Conservation (phyloP, 495 filamentous ascomycete genomes). For the Daldinia caldariorum region DNA sequence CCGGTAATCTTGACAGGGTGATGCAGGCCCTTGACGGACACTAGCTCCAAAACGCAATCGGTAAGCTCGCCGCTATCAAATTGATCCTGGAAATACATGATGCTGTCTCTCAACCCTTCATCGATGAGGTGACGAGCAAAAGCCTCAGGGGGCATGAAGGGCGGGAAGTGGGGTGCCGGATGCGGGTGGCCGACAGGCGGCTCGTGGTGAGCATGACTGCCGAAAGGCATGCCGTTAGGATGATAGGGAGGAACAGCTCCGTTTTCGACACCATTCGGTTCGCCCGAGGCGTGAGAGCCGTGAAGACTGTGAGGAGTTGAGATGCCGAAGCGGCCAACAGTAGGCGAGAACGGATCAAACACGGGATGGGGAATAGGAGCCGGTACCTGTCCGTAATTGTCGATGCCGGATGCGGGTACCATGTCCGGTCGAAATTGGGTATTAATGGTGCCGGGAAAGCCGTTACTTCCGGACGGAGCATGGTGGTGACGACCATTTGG, state of each 20-base stretch:
- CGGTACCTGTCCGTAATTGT: constrained; percentile 49
- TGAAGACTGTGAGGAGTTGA: constrained; percentile 65
- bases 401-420: constrained; percentile 30
- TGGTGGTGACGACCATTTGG: constrained; percentile 46
- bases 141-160: constrained; percentile 36
- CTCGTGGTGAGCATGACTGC: constrained; percentile 41
- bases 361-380: constrained; percentile 47
- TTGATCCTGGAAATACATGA: constrained; percentile 51
- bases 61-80: constrained; percentile 55
- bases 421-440: constrained; percentile 45
- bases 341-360: constrained; percentile 52
- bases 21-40: constrained; percentile 51
- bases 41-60: constrained; percentile 61
- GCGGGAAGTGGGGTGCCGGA: constrained; percentile 30
- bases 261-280: constrained; percentile 51
- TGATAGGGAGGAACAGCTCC: constrained; percentile 40
- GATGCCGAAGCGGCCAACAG: constrained; percentile 52
- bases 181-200: constrained; percentile 37
- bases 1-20: constrained; percentile 54
- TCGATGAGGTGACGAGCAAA: constrained; percentile 38
- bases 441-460: constrained; percentile 48
- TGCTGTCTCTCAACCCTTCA: constrained; percentile 49
- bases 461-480: constrained; percentile 45
- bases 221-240: constrained; percentile 48
- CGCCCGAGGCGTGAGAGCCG: constrained; percentile 60